These are phyloP conservation scores for Colletotrichum filicis DNA, from an alignment of 2,329 filamentous ascomycete genomes.

Conservation along the genomic window DNA sequence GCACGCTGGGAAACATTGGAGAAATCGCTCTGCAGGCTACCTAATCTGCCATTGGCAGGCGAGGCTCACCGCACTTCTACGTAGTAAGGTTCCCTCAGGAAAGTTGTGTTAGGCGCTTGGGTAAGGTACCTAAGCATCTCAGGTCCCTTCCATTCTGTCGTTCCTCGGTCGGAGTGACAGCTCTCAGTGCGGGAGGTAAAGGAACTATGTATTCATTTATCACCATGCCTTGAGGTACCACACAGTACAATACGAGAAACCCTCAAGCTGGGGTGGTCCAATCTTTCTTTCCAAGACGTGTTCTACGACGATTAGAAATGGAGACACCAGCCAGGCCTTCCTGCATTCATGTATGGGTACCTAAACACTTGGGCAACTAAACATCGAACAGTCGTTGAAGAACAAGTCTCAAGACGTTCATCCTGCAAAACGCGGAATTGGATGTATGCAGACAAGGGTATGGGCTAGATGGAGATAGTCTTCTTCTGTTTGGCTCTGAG, in stretches of 20 bases:
- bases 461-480: background rate
- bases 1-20: background rate
- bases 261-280: background rate
- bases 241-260: background rate
- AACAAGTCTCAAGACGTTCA: background rate
- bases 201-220: no score
- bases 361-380: background rate
- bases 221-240: no score
- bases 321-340: background rate
- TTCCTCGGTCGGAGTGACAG: slow-evolving; percentile 5
- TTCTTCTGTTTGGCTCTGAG: background rate
- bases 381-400: background rate
- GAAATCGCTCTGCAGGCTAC: background rate
- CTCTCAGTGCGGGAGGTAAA: background rate
- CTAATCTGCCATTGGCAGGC: slow-evolving; percentile 14
- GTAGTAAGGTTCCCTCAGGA: background rate
- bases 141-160: background rate
- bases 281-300: background rate
- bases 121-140: background rate
- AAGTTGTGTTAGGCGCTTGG: background rate
- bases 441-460: background rate
- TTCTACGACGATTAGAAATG: background rate
- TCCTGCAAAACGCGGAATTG: background rate
- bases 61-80: slow-evolving; percentile 24
- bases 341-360: slow-evolving; percentile 1